Percentiles rank a stretch among this genome's conserved stretches.
These are phyloP conservation scores for Dictyostelium capitatum DNA, from an alignment of 78 protist species.

Conservation along the genomic window DNA sequence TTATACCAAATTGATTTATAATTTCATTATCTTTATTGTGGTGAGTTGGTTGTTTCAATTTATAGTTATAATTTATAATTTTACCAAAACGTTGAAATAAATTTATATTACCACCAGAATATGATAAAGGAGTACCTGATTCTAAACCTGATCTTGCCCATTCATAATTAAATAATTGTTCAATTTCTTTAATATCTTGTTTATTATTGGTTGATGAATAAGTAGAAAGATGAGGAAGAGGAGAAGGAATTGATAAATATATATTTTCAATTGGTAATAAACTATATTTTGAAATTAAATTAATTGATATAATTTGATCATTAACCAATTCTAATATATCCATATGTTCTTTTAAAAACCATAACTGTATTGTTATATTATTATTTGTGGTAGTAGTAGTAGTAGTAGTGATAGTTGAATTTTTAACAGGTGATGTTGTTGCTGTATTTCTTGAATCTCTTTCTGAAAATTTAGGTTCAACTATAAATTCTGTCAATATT, in stretches of 20 bases:
- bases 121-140: neutral
- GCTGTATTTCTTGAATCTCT: neutral
- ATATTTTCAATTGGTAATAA: neutral
- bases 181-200: neutral
- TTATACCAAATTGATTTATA: neutral
- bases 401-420: neutral
- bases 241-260: neutral
- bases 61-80: slow-evolving; percentile 29
- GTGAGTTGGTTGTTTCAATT: neutral
- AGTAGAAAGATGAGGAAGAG: neutral
- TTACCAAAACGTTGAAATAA: slow-evolving; percentile 17
- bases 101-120: neutral
- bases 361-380: neutral
- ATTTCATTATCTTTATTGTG: neutral
- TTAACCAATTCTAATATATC: neutral
- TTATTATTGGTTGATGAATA: neutral
- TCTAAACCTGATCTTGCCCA: slow-evolving; percentile 20
- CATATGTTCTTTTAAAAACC: slow-evolving; percentile 47
- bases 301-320: neutral
- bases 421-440: neutral
- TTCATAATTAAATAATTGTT: neutral
- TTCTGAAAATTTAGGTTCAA: slow-evolving; percentile 17
- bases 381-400: neutral
- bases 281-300: slow-evolving; percentile 1
- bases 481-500: neutral